phyloP scores from a whole-genome alignment of 805 yeast species.

The Helenozyma baotianmanensis region DNA sequence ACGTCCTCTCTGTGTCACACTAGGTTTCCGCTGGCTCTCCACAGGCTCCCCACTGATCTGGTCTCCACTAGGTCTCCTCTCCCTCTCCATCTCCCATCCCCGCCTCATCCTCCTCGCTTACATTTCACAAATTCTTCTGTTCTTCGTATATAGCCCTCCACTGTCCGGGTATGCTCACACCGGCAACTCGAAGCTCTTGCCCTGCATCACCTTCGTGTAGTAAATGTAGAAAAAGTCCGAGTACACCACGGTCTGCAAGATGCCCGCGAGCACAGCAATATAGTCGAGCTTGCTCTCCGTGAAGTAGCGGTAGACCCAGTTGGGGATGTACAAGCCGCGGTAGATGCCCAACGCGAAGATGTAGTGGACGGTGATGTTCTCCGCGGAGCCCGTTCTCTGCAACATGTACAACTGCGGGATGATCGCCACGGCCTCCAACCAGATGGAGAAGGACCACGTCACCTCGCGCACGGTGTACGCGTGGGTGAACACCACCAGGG shows the following conservation, averaged over 20 bases:
- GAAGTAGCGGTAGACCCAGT: conserved; percentile 87
- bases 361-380: conserved; percentile 83
- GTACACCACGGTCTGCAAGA: conserved; percentile 81
- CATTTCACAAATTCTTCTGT: too few species aligned
- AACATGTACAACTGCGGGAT: conserved; percentile 89
- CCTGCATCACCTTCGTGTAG: conserved; percentile 72
- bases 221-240: conserved; percentile 95
- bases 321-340: conserved; percentile 85
- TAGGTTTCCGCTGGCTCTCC: too few species aligned
- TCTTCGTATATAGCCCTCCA: too few species aligned
- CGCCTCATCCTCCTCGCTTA: too few species aligned
- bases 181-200: conserved; percentile 73
- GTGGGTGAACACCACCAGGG: conserved; percentile 59
- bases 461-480: conserved; percentile 59
- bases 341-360: conserved; percentile 90
- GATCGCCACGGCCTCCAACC: conserved; percentile 92
- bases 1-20: too few species aligned
- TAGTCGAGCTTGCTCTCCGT: conserved; percentile 62
- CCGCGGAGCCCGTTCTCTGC: conserved; percentile 85
- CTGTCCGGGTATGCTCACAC: too few species aligned
- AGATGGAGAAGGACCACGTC: conserved; percentile 82
- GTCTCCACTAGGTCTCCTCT: too few species aligned
- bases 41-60: too few species aligned
- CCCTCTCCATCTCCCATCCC: too few species aligned
- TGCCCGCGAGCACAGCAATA: conserved; percentile 71